A percentile compares a stretch with the other conserved stretches of the same genome.
Evolutionary conservation across 371 early-diverging fungal species (phyloP).

Genomic region (Mortierella sp.): DNA sequence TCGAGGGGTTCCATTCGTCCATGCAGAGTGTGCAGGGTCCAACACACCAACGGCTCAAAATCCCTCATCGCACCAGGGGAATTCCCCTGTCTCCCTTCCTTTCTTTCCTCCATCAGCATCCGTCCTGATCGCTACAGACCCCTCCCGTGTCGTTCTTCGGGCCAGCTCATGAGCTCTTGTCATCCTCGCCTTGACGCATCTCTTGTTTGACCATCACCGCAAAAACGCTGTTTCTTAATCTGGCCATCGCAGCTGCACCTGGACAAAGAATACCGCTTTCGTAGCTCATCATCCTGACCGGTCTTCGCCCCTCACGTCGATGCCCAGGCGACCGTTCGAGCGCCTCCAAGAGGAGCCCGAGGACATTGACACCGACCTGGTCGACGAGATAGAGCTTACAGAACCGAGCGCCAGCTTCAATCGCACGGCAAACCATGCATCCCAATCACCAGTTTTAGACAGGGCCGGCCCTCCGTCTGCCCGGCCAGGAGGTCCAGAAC

Average conservation of each 20-base stretch:
- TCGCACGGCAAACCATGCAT: constrained; percentile 1
- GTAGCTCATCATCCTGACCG: neutral
- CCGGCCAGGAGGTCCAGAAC: neutral
- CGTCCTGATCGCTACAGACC: too few relatives aligned
- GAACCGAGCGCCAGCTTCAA: constrained; percentile 5
- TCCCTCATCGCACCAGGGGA: too few relatives aligned
- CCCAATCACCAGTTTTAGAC: constrained; percentile 6
- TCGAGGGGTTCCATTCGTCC: too few relatives aligned
- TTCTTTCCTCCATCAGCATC: too few relatives aligned
- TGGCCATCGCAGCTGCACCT: neutral
- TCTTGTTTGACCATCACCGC: neutral
- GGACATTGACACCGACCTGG: constrained; percentile 28
- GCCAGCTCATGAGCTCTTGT: neutral
- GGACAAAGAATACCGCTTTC: constrained; percentile 3
- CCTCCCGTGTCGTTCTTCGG: too few relatives aligned
- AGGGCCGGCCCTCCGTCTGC: constrained; percentile 8
- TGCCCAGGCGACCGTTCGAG: constrained; percentile 26
- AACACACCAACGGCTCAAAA: neutral
- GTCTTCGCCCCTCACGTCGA: constrained; percentile 1
- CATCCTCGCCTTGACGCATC: neutral
- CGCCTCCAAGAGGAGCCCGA: constrained; percentile 37
- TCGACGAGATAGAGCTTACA: constrained; percentile 23
- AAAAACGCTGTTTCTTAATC: neutral
- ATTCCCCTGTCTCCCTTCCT: too few relatives aligned
- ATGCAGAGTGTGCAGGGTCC: neutral